phyloP scores from a whole-genome alignment of 2,329 filamentous ascomycete species.

The Trichoderma asperellum region DNA sequence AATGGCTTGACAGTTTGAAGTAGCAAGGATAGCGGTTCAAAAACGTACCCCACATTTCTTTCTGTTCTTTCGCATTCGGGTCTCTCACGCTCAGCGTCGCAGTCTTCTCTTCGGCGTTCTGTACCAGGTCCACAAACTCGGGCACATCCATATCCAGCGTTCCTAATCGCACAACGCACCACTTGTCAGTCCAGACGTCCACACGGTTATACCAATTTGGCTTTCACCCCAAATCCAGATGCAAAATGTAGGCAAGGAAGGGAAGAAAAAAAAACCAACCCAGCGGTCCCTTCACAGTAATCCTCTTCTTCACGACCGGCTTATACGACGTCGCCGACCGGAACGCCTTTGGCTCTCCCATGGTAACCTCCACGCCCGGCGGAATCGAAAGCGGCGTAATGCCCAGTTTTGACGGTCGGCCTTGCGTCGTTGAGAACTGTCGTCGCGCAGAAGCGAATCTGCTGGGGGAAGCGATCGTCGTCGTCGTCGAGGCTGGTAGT shows the following conservation, averaged over 20 bases:
- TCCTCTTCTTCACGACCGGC: constrained; percentile 64
- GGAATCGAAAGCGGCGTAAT: constrained; percentile 79
- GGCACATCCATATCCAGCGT: constrained; percentile 79
- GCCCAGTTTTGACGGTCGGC: constrained; percentile 80
- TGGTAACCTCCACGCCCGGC: constrained; percentile 76
- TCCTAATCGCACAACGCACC: constrained; percentile 52
- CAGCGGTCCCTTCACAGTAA: constrained; percentile 80
- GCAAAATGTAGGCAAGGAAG: background rate
- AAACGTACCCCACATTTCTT: constrained; percentile 89
- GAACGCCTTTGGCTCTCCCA: constrained; percentile 64
- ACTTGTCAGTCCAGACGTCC: constrained; percentile 21
- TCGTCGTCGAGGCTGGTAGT: constrained; percentile 8
- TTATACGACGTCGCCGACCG: constrained; percentile 63
- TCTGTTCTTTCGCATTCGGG: constrained; percentile 70
- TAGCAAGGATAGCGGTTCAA: background rate
- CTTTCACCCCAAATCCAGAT: background rate
- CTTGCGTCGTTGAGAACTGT: constrained; percentile 71
- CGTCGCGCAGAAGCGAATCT: constrained; percentile 33
- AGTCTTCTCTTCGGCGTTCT: constrained; percentile 66
- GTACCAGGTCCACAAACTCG: constrained; percentile 72
- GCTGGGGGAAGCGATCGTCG: constrained; percentile 39
- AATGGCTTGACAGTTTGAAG: background rate
- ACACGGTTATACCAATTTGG: background rate
- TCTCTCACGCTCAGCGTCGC: constrained; percentile 73
- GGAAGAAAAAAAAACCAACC: constrained; percentile 55